Evolutionary conservation across 2,329 filamentous ascomycete genomes (phyloP), one percentile per base, ranked within the genome.

Genomic region (Ceratocystis eucalypticola): DNA sequence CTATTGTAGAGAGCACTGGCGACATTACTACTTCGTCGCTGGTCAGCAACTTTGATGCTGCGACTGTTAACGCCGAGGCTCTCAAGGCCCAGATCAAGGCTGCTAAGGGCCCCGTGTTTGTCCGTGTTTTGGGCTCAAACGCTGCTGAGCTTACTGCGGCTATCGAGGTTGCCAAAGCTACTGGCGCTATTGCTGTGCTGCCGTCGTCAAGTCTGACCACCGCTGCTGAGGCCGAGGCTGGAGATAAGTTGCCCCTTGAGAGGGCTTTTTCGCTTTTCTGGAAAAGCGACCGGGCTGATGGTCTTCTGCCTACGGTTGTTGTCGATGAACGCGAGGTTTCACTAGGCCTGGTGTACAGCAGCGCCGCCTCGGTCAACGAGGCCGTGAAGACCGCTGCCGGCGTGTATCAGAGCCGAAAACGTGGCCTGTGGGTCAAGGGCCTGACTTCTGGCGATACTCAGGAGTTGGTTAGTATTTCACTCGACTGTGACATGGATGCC

Each of bases 401-500:
- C 41, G 93, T 97, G 46, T 99, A 99, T 75, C 91, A 96, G 77
- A 97, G 93, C 78, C 84, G 94, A 64, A 97, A 96, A 80, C 84
- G 94, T 57, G 94, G 94, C 0, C 77, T 99, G 33, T 99, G 94
- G 94, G 88, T 96, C 76, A 99, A 99, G 79, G 94, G 94, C 5
- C 89, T 92, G 64, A 94, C 88, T 7, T 97, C 93, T 65, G 94
- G 94, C 15, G 92, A 97, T 74, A 90, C 89, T 12, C 94, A 99
- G 75, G 87, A 96, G 75, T 80, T 99, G 63, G 80, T 97, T 25
- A 86, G 86, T 67, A 83, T 99, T 70, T 88, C 88, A 0, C 80
- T 95, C 65, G 94, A 99, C 76, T 99, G 94, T 75, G 94, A 99
- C 75, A 88, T 88, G 70, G 94, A 99, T 75, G 95, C 92, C 67